Base-by-base conservation (phyloP, 768 basidiomycete species). In the Hebeloma cylindrosporum region DNA sequence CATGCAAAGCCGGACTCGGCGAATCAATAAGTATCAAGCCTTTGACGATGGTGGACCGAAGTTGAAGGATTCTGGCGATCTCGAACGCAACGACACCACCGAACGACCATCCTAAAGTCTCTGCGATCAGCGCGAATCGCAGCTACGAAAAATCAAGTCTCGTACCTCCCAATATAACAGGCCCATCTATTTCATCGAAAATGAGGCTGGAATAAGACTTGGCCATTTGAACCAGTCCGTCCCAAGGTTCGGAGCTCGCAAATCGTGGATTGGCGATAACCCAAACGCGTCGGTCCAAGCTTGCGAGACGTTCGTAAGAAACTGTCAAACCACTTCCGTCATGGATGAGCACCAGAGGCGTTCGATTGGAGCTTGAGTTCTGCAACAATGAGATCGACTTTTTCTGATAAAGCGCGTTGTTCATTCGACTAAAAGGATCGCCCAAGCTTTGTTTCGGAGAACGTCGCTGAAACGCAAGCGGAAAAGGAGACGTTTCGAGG, bases 81-180 rank as follows among this genome's bases (percentile, higher is more conserved):
- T 87, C 86, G 53, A 79, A 87, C 0, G 86, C 83, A 0, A 79
- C 77, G 3, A 86, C 79, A 2, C 85, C 86, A 9, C 86, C 86
- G 50, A 89, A 85, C 2, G 86, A 89, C 85, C 85, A 89, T 0
- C 86, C 86, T 88, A 42, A 30, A 4, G 11, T 21, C 18, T 25
- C 30, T 7, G 43, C 14, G 17, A 27, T 44, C n/a, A 45, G 27
- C 26, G 16, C 1, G 4, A 20, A 21, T 3, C 20, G 11, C 20
- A 7, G 21, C 27, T 25, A 22, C 16, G 30, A 32, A 29, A 18
- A 31, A 11, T 37, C n/a, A 31, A 26, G 22, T n/a, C n/a, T n/a
- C 71, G 41, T 48, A 82, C 85, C 85, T 60, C 85, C 84, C 2
- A 87, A 56, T 0, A 84, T 59, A 10, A 84, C 52, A 3, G 70